A percentile compares a stretch with the other conserved stretches of the same genome.
These are phyloP conservation scores for Aspergillus awamori DNA, from an alignment of 2,329 filamentous ascomycete species.

Conservation along the genomic window DNA sequence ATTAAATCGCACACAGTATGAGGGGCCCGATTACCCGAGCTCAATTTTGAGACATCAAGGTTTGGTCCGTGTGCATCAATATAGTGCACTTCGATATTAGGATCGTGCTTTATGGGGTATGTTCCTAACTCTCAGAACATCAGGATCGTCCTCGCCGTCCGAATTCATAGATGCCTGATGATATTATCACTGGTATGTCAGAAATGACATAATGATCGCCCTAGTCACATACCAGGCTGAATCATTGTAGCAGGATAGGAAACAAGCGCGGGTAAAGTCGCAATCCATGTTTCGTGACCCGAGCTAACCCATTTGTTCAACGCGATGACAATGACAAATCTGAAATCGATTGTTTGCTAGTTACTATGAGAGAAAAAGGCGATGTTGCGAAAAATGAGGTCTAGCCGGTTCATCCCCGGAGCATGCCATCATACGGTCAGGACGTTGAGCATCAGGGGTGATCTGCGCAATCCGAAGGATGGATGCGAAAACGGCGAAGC, in stretches of 20 bases:
- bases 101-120: neutral
- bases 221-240: neutral
- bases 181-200: neutral
- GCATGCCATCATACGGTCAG: conserved; percentile 1
- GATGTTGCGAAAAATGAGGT: neutral
- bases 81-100: conserved; percentile 1
- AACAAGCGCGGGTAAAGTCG: neutral
- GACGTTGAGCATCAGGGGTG: conserved; percentile 11
- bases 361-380: neutral
- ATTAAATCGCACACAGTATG: conserved; percentile 1
- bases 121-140: neutral
- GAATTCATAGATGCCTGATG: neutral
- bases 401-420: neutral
- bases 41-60: conserved; percentile 10
- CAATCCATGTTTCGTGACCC: neutral
- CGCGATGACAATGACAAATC: neutral
- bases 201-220: conserved; percentile 4
- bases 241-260: neutral
- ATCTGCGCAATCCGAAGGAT: conserved; percentile 15
- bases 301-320: neutral
- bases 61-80: conserved; percentile 10
- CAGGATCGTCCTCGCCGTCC: neutral
- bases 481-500: conserved; percentile 14
- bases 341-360: neutral
- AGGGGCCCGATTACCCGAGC: conserved; percentile 1